A percentile compares a stretch with the other conserved stretches of the same genome.
Conservation (phyloP, 1,284 basidiomycete species). For the Austroboletus niveus region DNA sequence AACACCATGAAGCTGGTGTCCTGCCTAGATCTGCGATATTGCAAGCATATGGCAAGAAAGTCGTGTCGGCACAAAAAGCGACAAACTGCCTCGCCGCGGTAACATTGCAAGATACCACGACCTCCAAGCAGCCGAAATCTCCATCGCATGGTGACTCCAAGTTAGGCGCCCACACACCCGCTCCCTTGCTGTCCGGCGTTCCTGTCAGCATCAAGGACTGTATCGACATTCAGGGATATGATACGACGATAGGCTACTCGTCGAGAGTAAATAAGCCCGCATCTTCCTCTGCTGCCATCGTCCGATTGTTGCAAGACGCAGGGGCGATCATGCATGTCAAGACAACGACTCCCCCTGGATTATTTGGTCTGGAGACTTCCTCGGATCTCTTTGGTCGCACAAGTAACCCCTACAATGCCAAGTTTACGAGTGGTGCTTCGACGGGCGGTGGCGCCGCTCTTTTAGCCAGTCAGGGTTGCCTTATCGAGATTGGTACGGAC, state of each 20-base stretch:
- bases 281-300: constrained; percentile 37
- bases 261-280: constrained; percentile 39
- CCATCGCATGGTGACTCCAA: background rate
- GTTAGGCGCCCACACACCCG: background rate
- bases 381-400: constrained; percentile 55
- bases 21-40: constrained; percentile 25
- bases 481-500: constrained; percentile 51
- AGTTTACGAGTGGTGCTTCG: constrained; percentile 45
- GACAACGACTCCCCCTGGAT: constrained; percentile 49
- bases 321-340: constrained; percentile 55
- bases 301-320: constrained; percentile 41
- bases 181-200: constrained; percentile 29
- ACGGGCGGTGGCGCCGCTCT: constrained; percentile 51
- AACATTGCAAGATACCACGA: constrained; percentile 9
- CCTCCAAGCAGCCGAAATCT: background rate
- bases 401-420: constrained; percentile 43
- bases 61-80: constrained; percentile 30
- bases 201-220: constrained; percentile 34
- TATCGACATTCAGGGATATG: constrained; percentile 42
- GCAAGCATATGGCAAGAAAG: constrained; percentile 32
- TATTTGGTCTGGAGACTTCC: constrained; percentile 52
- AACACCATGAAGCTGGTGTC: constrained; percentile 17
- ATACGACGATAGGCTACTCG: constrained; percentile 52
- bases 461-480: constrained; percentile 41
- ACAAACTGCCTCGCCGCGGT: constrained; percentile 34